phyloP scores from a whole-genome alignment of 257 asterid genomes.

The Jacaranda mimosifolia region DNA sequence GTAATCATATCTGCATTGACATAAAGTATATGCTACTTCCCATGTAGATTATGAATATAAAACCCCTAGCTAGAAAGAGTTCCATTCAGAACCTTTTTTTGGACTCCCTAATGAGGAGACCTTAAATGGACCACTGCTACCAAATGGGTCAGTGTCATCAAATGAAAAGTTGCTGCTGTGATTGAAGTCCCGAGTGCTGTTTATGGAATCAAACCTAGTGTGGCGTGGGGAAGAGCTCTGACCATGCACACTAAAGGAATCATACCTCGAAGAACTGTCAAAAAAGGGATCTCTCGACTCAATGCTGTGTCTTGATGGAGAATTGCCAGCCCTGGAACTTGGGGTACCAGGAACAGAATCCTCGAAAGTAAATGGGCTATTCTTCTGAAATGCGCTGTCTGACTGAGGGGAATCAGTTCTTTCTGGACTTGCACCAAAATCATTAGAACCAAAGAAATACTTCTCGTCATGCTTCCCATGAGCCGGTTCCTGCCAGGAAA shows the following conservation, averaged over 20 bases:
- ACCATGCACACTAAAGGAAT: slow-evolving; percentile 67
- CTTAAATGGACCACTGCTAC: slow-evolving; percentile 89
- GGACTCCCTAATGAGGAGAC: slow-evolving; percentile 66
- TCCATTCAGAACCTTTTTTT: slow-evolving; percentile 61
- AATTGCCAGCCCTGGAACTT: slow-evolving; percentile 70
- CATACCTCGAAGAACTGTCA: slow-evolving; percentile 80
- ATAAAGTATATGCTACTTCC: slow-evolving; percentile 24
- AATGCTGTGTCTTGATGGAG: slow-evolving; percentile 56
- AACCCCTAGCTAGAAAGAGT: slow-evolving; percentile 44
- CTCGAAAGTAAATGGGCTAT: slow-evolving; percentile 68
- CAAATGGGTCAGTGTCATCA: slow-evolving; percentile 91
- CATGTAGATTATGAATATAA: slow-evolving; percentile 1
- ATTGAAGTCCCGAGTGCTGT: slow-evolving; percentile 50
- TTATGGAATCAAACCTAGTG: slow-evolving; percentile 84
- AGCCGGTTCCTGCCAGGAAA: slow-evolving; percentile 67
- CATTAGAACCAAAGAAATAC: slow-evolving; percentile 81
- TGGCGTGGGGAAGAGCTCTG: slow-evolving; percentile 61
- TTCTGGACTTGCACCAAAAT: slow-evolving; percentile 72
- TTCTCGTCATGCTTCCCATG: slow-evolving; percentile 68
- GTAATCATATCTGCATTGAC: slow-evolving; percentile 11
- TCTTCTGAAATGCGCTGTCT: slow-evolving; percentile 61
- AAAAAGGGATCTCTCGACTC: slow-evolving; percentile 70
- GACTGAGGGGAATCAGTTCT: slow-evolving; percentile 67
- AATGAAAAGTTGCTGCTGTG: slow-evolving; percentile 74
- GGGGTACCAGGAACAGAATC: slow-evolving; percentile 85